Base-by-base conservation (phyloP, 2,329 filamentous ascomycete genomes). In the Monilinia fructicola region DNA sequence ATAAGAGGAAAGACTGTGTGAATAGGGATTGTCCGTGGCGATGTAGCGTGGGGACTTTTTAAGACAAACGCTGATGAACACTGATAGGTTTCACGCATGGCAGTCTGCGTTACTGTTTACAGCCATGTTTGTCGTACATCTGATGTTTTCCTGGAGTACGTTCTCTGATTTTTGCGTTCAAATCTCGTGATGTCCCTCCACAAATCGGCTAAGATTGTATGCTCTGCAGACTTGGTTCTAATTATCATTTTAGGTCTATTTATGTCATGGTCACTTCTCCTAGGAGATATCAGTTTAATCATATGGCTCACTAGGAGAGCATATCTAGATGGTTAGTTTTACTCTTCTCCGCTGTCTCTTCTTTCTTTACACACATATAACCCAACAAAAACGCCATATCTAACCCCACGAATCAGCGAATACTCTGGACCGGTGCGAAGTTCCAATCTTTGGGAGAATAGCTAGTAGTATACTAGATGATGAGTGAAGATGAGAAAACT, bases 391-490 rank as follows among this genome's bases (percentile, higher is more conserved):
- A 26, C 16, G 21, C 12, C 2, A 42, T 35, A 31, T 65, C 73
- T 75, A 67, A 76, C 54, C 23, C 40, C 4, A 21, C 23, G 3
- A 40, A 48, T 50, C 71, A 88, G 86, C 87, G 62, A 86, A 88
- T 69, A 87, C 83, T 1, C 79, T 89, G 61, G 80, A 84, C 66
- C 69, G 73, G 62, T 74, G 67, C 64, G 93, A 98, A 78, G 84
- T 97, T 2, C 94, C 94, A 0, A 87, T 96, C 74, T 90, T 98
- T 74, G 95, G 95, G 5, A 83, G 83, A 53, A 81, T 97, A 72
- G 95, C 95, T 54, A 96, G 90, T 78, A 90, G 90, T 35, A 94
- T 97, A 75, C 84, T 98, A 67, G 94, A 97, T 74, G 91, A 97
- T 76, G 95, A 97, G 69, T 79, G 35, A 59, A 26, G 23, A 35